Evolutionary conservation across 1,284 basidiomycete species (phyloP), one percentile per base, ranked within the genome.

Genomic region (Apiotrichum veenhuisii): DNA sequence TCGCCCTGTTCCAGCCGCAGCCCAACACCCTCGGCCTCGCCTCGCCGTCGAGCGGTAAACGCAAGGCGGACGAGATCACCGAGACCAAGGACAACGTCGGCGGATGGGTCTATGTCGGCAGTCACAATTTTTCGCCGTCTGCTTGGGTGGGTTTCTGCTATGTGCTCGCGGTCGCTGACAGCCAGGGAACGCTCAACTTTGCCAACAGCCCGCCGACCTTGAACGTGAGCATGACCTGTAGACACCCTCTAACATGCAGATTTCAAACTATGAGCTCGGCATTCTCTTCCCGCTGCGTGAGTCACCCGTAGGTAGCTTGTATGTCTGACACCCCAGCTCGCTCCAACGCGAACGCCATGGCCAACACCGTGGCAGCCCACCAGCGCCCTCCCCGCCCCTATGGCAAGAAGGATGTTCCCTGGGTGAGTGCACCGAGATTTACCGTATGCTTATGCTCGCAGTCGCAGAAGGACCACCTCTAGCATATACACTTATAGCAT

Each of bases 241-340:
- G 18, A 22, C 4, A 1, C 18, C 10, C 7, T 23, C 50, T 58
- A 14, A 63, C 46, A 25, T 11, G 3, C 41, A 61, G 62, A 57
- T 61, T 23, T 54, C 44, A 40, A 78, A 78, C 52, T 77, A 76
- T 59, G 77, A 78, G 52, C 58, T 78, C 2, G 77, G 75, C 12
- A 65, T 78, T 36, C 59, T 78, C 14, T 69, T 78, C 33, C 73
- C 76, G 2, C 65, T 77, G 22, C 67, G 73, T 72, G 44, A 55
- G 72, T 62, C 20, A 11, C 3, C 3, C n/a, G 17, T 7, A 5
- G 44, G 55, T 38, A 56, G 52, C 5, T 45, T n/a, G n/a, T n/a
- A n/a, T n/a, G n/a, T n/a, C 37, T 8, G 18, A 44, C 42, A 27
- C 9, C 4, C 20, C 36, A 72, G 71, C 71, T 10, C 63, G 67